Conservation (phyloP, 176 grass and related monocot genomes). For the Oryza australiensis region DNA sequence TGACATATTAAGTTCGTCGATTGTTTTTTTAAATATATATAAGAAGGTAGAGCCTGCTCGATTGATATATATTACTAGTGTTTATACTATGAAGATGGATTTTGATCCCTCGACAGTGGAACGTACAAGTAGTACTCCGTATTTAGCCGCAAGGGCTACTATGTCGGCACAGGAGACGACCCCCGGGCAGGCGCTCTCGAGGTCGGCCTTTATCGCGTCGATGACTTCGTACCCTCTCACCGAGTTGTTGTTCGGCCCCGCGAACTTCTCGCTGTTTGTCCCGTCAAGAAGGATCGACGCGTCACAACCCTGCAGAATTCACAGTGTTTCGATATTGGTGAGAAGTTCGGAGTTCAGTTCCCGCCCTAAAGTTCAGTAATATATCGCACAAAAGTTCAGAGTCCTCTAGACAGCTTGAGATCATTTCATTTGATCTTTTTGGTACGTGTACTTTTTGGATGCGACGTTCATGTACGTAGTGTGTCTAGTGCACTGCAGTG, state of each 20-base stretch:
- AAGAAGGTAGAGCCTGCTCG: too few species aligned
- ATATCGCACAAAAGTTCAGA: not conserved
- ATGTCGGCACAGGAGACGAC: slow-evolving; percentile 77
- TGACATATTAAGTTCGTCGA: too few species aligned
- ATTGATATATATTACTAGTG: not conserved
- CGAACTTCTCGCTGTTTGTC: slow-evolving; percentile 65
- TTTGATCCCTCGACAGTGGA: too few species aligned
- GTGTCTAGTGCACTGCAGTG: not conserved
- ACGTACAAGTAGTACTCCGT: slow-evolving; percentile 59
- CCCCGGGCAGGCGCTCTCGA: slow-evolving; percentile 58
- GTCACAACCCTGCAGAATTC: slow-evolving; percentile 65
- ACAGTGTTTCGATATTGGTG: not conserved
- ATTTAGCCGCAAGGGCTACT: slow-evolving; percentile 59
- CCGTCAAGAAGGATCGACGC: slow-evolving; percentile 81
- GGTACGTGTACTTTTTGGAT: not conserved
- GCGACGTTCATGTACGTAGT: not conserved
- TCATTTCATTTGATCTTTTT: too few species aligned
- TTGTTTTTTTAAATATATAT: too few species aligned
- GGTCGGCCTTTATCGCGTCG: slow-evolving; percentile 73
- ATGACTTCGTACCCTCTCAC: slow-evolving; percentile 67
- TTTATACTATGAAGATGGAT: not conserved
- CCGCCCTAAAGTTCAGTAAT: not conserved
- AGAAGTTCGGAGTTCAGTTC: not conserved
- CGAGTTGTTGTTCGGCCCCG: slow-evolving; percentile 61
- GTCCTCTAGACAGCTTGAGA: too few species aligned